phyloP scores from a whole-genome alignment of 805 yeast species.

The Candida piceae region DNA sequence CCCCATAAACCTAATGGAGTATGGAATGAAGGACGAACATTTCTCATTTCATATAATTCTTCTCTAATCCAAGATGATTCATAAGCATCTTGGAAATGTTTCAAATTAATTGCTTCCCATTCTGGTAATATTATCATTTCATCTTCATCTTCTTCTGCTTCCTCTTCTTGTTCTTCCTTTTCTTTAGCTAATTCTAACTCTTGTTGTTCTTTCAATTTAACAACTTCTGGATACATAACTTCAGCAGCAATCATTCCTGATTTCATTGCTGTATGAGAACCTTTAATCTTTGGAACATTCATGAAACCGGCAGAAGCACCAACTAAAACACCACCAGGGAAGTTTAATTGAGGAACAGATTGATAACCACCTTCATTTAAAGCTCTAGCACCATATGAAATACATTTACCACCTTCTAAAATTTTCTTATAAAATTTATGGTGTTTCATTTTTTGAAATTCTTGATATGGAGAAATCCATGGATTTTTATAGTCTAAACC shows the following conservation, averaged over 20 bases:
- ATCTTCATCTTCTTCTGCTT: constrained; percentile 37
- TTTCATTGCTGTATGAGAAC: constrained; percentile 97
- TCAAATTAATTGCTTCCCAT: constrained; percentile 44
- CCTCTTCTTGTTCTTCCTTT: constrained; percentile 38
- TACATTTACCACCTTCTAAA: constrained; percentile 84
- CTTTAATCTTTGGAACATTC: constrained; percentile 96
- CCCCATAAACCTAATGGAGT: constrained; percentile 70
- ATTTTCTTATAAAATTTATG: constrained; percentile 79
- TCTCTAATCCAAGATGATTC: constrained; percentile 79
- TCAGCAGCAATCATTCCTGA: constrained; percentile 96
- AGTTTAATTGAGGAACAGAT: constrained; percentile 81
- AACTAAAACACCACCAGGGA: constrained; percentile 95
- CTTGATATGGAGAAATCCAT: constrained; percentile 91
- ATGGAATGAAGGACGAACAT: constrained; percentile 88
- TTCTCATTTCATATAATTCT: constrained; percentile 81
- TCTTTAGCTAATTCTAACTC: constrained; percentile 33
- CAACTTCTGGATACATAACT: constrained; percentile 49
- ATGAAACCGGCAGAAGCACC: constrained; percentile 97
- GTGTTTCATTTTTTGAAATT: constrained; percentile 88
- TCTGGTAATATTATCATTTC: constrained; percentile 29
- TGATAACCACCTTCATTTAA: constrained; percentile 96
- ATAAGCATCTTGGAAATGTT: constrained; percentile 57
- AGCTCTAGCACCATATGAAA: constrained; percentile 93
- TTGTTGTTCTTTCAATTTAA: constrained; percentile 39
- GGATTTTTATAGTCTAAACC: constrained; percentile 96